Conservation (phyloP, 768 basidiomycete species). For the Suillus ampliporus region DNA sequence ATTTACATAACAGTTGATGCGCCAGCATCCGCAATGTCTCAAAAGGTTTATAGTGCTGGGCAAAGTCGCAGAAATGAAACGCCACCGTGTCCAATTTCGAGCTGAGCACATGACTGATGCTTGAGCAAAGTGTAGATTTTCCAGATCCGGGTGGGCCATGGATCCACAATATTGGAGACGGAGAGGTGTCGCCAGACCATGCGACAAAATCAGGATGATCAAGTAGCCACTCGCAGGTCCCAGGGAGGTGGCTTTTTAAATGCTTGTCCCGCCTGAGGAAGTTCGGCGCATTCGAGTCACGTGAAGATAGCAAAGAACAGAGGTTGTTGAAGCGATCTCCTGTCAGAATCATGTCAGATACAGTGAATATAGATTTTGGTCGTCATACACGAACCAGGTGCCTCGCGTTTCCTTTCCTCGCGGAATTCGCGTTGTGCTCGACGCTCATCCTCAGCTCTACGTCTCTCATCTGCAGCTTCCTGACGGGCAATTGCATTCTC, state of each 20-base stretch:
- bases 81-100: not conserved
- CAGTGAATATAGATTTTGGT: not conserved
- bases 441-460: constrained; percentile 1
- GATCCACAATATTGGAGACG: not conserved
- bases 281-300: not conserved
- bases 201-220: not conserved
- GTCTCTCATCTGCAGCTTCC: constrained; percentile 2
- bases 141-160: not conserved
- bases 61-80: constrained; percentile 4
- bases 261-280: not conserved
- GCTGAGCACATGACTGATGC: not conserved
- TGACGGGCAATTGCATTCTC: not conserved
- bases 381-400: not conserved
- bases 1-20: not conserved
- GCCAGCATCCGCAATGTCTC: not conserved
- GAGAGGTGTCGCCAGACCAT: not conserved
- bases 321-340: not conserved
- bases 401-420: not conserved
- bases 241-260: not conserved
- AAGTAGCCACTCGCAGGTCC: not conserved
- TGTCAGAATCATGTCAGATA: not conserved
- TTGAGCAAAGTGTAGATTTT: constrained; percentile 5
- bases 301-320: not conserved
- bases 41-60: constrained; percentile 5
- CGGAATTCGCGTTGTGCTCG: not conserved